A percentile compares a stretch with the other conserved stretches of the same genome.
phyloP scores from a whole-genome alignment of 2,329 filamentous ascomycete species.

The Curvularia lunata region DNA sequence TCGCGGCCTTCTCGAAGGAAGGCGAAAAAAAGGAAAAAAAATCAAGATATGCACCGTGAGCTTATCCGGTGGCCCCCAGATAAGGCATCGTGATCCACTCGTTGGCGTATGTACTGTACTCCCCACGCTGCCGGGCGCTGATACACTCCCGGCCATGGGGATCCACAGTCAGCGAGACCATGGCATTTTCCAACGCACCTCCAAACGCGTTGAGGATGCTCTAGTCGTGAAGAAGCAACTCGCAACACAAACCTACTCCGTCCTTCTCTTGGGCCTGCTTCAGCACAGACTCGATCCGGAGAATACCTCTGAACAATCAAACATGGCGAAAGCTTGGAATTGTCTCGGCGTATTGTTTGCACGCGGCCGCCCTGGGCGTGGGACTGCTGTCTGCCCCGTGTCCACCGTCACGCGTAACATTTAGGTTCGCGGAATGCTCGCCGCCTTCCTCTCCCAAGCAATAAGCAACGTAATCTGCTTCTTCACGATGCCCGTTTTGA shows the following conservation, averaged over 20 bases:
- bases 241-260: no score
- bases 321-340: neutral
- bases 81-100: slow-evolving; percentile 7
- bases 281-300: slow-evolving; percentile 1
- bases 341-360: slow-evolving; percentile 7
- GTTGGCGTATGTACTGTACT: neutral
- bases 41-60: slow-evolving; percentile 1
- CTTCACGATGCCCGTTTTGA: slow-evolving; percentile 6
- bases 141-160: neutral
- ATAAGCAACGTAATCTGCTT: neutral
- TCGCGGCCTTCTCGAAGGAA: slow-evolving; percentile 3
- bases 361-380: neutral
- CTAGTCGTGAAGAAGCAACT: slow-evolving; percentile 1
- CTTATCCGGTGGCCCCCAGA: slow-evolving; percentile 6
- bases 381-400: neutral
- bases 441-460: neutral
- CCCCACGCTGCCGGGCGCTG: slow-evolving; percentile 2
- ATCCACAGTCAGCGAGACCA: neutral
- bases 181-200: neutral
- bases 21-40: neutral
- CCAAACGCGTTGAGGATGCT: neutral
- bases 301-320: slow-evolving; percentile 3
- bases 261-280: neutral
- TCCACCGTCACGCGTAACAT: slow-evolving; percentile 1
- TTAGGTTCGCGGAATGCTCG: neutral